These are phyloP conservation scores for Gaeumannomyces sp. DNA, from an alignment of 2,329 filamentous ascomycete species.

Conservation along the genomic window DNA sequence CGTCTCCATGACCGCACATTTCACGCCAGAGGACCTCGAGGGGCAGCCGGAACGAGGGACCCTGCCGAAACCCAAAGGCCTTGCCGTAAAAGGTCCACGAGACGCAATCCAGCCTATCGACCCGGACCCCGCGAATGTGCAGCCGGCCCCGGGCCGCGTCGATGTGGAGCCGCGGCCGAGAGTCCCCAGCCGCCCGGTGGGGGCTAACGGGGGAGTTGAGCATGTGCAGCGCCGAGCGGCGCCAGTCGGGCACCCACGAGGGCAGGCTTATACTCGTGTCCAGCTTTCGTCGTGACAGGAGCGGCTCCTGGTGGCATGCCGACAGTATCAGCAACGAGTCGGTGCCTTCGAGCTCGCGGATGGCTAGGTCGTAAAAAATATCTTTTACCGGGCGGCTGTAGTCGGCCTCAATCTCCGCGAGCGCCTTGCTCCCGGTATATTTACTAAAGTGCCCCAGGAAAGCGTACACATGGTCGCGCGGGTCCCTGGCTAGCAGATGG, in stretches of 20 bases:
- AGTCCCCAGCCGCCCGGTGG: not conserved
- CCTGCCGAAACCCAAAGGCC: not conserved
- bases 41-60: too few relatives aligned
- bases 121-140: not conserved
- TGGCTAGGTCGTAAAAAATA: not conserved
- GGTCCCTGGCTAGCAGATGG: not conserved
- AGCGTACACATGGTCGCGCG: not conserved
- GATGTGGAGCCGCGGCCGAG: not conserved
- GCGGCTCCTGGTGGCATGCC: not conserved
- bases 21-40: not conserved
- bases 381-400: not conserved
- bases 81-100: not conserved
- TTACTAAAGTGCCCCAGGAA: not conserved
- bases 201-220: not conserved
- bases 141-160: not conserved
- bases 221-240: not conserved
- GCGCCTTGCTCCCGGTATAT: not conserved
- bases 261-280: not conserved
- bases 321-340: not conserved
- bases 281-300: not conserved
- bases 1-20: not conserved
- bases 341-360: not conserved
- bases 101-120: not conserved
- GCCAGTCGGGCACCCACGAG: not conserved
- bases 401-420: not conserved